Evolutionary conservation across 768 basidiomycete genomes (phyloP).

Genomic region (Lentinula aciculospora): DNA sequence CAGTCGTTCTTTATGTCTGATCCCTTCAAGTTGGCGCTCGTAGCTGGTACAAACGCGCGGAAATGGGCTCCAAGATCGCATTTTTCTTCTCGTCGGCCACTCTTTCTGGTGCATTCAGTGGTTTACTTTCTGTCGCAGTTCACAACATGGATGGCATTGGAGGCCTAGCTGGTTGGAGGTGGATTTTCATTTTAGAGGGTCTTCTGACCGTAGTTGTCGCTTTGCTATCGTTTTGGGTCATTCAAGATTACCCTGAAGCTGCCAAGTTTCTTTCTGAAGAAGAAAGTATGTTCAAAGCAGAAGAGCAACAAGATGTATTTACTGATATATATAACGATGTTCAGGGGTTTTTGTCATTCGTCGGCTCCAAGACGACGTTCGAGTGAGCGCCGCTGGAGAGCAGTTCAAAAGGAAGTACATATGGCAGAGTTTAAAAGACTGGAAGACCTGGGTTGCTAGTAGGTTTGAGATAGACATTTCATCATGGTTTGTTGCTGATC

Average conservation of each 20-base stretch:
- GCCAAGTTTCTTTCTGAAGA: conserved; percentile 62
- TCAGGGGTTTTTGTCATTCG: conserved; percentile 59
- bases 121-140: conserved; percentile 61
- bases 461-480: conserved; percentile 16
- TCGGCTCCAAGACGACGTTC: conserved; percentile 59
- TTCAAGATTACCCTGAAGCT: conserved; percentile 75
- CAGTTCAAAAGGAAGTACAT: conserved; percentile 49
- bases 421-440: conserved; percentile 56
- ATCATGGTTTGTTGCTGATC: background rate
- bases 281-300: conserved; percentile 39
- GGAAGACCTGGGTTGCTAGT: conserved; percentile 75
- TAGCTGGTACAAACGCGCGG: conserved; percentile 79
- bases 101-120: conserved; percentile 71
- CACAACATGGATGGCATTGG: conserved; percentile 67
- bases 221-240: conserved; percentile 60
- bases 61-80: conserved; percentile 67
- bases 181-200: conserved; percentile 76
- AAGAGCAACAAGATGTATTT: background rate
- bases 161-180: conserved; percentile 54
- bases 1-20: background rate
- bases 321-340: background rate
- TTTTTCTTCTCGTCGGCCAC: conserved; percentile 80
- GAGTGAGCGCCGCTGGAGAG: conserved; percentile 60
- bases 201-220: conserved; percentile 58
- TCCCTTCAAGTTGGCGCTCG: background rate